Base-by-base conservation (phyloP, 2,329 filamentous ascomycete species). In the Mycogone perniciosa region DNA sequence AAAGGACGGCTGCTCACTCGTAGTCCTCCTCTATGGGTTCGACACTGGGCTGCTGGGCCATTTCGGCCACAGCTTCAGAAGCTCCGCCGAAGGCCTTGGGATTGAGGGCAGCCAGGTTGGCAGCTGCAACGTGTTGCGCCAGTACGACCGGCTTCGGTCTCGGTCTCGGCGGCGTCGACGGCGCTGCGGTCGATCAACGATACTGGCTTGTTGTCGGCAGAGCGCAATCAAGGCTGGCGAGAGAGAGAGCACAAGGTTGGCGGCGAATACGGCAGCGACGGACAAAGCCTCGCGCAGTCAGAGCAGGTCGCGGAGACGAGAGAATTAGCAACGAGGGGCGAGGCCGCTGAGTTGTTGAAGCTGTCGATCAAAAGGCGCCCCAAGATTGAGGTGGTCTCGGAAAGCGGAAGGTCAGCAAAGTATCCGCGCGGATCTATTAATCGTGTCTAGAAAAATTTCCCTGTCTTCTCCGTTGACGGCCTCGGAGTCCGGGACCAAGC, bases 11-110 rank as follows among this genome's bases (percentile, higher is more conserved):
- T 39, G 44, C 80, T 65, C 75, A 85, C 81, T 85, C 82, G 67
- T 84, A 85, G 61, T 85, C 81, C 68, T 84, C 81, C 68, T 84
- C 81, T 63, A 72, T 75, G 59, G 76, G 74, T 70, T 81, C 80
- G 73, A 76, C 76, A 75, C 72, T 79, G 70, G 80, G 80, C 79
- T 82, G 80, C 79, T 83, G 80, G 79, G 81, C 80, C 82, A 85
- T 85, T 68, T 76, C 75, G 79, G 80, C 81, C 79, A 77, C 80
- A 78, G 78, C 81, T 76, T 75, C 75, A 72, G 79, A 75, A 73
- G 78, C 79, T 76, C 76, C 76, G 77, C 81, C 79, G 75, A 79
- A 76, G 60, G 75, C 67, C 66, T 76, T 76, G 57, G 77, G 72
- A 71, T 81, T 77, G 69, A 84, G 75, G 72, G 79, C 77, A 65